phyloP scores from a whole-genome alignment of 768 basidiomycete genomes.

The Lactarius sp. region DNA sequence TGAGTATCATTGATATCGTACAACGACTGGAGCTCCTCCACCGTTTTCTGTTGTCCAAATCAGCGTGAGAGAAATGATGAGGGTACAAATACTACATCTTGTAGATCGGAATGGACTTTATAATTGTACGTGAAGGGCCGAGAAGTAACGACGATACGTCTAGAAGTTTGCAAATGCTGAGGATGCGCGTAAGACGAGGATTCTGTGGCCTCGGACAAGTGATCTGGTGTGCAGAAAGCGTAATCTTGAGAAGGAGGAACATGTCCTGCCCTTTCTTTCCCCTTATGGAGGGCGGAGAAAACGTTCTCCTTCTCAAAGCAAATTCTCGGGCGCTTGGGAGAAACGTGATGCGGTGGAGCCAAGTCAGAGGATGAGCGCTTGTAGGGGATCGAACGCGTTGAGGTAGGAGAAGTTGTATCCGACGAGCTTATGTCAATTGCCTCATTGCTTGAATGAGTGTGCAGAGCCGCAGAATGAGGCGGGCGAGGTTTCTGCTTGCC shows the following conservation, averaged over 20 bases:
- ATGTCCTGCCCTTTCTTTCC: constrained; percentile 11
- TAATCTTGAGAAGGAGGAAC: neutral
- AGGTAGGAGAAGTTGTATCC: constrained; percentile 11
- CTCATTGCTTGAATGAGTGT: constrained; percentile 12
- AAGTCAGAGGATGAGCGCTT: constrained; percentile 15
- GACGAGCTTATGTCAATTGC: constrained; percentile 20
- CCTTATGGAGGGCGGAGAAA: neutral
- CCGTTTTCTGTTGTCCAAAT: constrained; percentile 2
- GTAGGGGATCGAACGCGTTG: constrained; percentile 5
- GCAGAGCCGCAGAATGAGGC: neutral
- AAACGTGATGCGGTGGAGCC: neutral
- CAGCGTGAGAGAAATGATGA: neutral
- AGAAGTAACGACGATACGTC: neutral
- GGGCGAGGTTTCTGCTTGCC: constrained; percentile 19
- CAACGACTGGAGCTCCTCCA: constrained; percentile 4
- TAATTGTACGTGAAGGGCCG: neutral
- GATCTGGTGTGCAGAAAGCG: neutral
- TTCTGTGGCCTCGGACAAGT: neutral
- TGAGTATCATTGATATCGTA: constrained; percentile 10
- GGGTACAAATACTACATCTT: constrained; percentile 4
- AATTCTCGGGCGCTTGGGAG: constrained; percentile 15
- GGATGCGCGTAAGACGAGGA: neutral
- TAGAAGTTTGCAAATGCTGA: neutral
- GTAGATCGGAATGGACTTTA: constrained; percentile 13
- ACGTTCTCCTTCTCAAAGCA: constrained; percentile 14